A percentile compares a stretch with the other conserved stretches of the same genome.
Conservation (phyloP, 345 rosid species). For the Ailanthus altissimus region DNA sequence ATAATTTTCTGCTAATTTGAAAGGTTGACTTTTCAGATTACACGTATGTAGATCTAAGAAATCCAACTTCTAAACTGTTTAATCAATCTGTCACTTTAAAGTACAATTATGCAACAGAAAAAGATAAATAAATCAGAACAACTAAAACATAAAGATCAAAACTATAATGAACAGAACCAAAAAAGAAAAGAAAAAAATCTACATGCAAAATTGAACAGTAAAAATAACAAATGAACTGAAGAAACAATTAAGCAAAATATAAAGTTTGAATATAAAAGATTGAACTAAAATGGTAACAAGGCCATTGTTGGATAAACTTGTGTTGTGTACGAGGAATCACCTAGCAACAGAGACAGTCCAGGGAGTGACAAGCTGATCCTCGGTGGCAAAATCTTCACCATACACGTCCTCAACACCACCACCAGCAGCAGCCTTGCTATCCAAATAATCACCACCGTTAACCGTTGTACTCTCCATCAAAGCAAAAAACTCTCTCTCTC, state of each 20-base stretch:
- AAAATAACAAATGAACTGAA: neutral
- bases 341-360: constrained; percentile 90
- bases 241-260: neutral
- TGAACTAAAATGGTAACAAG: neutral
- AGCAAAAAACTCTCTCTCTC: constrained; percentile 31
- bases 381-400: constrained; percentile 80
- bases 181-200: too few species aligned
- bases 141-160: neutral
- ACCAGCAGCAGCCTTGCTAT: constrained; percentile 38
- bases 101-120: neutral
- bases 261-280: neutral
- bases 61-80: neutral
- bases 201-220: neutral
- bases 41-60: neutral
- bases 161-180: neutral
- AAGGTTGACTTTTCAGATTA: neutral
- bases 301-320: constrained; percentile 16
- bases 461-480: constrained; percentile 34
- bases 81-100: neutral
- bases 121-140: neutral
- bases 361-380: constrained; percentile 90
- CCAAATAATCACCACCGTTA: constrained; percentile 42
- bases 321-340: constrained; percentile 32
- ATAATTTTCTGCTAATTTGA: neutral
- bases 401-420: constrained; percentile 71